phyloP scores from a whole-genome alignment of 1,284 basidiomycete genomes.

The Cutaneotrichosporon sp. region DNA sequence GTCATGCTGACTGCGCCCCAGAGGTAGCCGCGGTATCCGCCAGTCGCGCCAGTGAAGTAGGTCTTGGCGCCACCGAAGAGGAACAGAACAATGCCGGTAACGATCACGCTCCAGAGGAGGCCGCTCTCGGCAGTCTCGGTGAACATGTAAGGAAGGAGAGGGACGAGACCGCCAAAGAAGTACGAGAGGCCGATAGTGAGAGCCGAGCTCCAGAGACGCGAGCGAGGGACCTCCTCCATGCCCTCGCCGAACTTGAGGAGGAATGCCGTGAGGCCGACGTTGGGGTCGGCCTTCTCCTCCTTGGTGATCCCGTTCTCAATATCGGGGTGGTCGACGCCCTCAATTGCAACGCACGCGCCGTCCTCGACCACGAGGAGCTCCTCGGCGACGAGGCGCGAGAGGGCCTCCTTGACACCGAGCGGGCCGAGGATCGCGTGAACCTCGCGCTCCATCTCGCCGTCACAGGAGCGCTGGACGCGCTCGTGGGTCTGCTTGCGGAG shows the following conservation, averaged over 20 bases:
- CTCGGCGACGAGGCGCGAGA: conserved; percentile 75
- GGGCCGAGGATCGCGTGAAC: conserved; percentile 83
- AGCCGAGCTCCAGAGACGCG: conserved; percentile 73
- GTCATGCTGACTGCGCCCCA: conserved; percentile 90
- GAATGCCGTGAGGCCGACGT: conserved; percentile 81
- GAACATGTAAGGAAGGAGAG: conserved; percentile 88
- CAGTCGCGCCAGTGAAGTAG: conserved; percentile 74
- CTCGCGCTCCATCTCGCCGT: conserved; percentile 93
- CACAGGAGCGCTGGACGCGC: conserved; percentile 82
- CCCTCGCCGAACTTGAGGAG: conserved; percentile 90
- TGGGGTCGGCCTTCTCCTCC: conserved; percentile 47
- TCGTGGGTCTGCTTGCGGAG: conserved; percentile 69
- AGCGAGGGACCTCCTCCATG: conserved; percentile 77
- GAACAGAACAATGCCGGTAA: conserved; percentile 81
- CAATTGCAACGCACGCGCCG: conserved; percentile 33
- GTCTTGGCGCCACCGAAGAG: conserved; percentile 88
- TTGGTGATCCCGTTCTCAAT: conserved; percentile 63
- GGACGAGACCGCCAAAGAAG: conserved; percentile 74
- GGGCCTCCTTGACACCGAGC: conserved; percentile 79
- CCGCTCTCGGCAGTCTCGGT: conserved; percentile 57
- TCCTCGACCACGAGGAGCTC: conserved; percentile 68
- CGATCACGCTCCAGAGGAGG: conserved; percentile 53
- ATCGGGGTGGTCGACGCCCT: conserved; percentile 56
- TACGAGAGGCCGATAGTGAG: conserved; percentile 89
- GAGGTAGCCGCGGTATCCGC: conserved; percentile 61